These are phyloP conservation scores for Ulvella scutata DNA, from an alignment of 139 green algal species.

Conservation along the genomic window DNA sequence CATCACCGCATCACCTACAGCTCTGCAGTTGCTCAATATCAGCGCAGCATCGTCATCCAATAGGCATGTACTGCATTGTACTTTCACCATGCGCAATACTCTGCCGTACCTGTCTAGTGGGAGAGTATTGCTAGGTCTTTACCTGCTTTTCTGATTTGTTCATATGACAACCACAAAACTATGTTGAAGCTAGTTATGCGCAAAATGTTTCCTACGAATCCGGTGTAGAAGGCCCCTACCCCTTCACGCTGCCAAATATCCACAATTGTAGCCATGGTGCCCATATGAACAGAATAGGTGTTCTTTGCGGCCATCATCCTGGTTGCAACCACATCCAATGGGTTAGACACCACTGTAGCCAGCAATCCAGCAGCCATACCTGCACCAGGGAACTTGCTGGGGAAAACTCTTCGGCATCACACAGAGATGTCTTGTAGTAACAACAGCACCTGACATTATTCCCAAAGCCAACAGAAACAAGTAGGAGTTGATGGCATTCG, in stretches of 20 bases:
- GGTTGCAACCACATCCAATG: background rate
- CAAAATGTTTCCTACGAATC: background rate
- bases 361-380: background rate
- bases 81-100: background rate
- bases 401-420: background rate
- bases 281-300: background rate
- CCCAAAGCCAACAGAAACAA: background rate
- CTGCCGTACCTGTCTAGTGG: background rate
- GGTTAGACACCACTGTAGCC: background rate
- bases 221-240: background rate
- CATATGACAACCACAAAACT: background rate
- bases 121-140: background rate
- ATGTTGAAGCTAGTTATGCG: background rate
- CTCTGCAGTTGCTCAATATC: background rate
- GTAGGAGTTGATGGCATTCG: background rate
- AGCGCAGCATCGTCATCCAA: background rate
- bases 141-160: background rate
- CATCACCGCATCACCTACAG: no score
- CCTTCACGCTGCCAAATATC: background rate
- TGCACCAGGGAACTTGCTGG: background rate
- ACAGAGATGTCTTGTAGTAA: background rate
- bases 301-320: slow-evolving; percentile 1
- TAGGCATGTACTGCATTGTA: background rate
- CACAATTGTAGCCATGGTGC: background rate
- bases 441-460: background rate